Evolutionary conservation across 176 grass and related monocot species (phyloP).

Genomic region (Puya raimondii): DNA sequence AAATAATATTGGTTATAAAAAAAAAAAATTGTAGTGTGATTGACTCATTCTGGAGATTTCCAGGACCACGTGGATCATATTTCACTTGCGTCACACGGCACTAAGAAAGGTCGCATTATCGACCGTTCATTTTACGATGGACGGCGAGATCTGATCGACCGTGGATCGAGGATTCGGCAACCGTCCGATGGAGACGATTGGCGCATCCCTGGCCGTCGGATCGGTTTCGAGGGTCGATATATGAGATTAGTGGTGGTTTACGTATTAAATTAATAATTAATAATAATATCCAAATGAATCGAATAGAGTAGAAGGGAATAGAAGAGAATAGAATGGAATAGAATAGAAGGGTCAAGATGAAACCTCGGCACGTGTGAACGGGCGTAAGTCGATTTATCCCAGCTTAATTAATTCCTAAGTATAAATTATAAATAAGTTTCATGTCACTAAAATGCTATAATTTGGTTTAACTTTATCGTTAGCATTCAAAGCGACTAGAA

Average conservation of each 20-base stretch:
- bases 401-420: no score
- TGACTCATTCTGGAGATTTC: no score
- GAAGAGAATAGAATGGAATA: not conserved
- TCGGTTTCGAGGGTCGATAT: not conserved
- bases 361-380: no score
- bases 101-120: not conserved
- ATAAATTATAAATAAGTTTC: no score
- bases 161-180: not conserved
- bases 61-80: not conserved
- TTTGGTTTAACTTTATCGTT: no score
- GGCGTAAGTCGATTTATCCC: no score
- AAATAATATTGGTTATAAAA: no score
- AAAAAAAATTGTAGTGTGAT: no score
- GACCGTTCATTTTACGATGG: not conserved
- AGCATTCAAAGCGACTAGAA: no score
- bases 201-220: not conserved
- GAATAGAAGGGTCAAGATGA: no score
- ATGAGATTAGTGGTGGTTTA: not conserved
- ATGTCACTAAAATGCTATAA: no score
- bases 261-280: not conserved
- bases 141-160: not conserved
- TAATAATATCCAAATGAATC: not conserved
- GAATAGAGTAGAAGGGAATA: not conserved
- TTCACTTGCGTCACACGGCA: not conserved
- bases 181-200: not conserved